A percentile compares a stretch with the other conserved stretches of the same genome.
These are phyloP conservation scores for Termitomyces sp. DNA, from an alignment of 768 basidiomycete species.

Conservation along the genomic window DNA sequence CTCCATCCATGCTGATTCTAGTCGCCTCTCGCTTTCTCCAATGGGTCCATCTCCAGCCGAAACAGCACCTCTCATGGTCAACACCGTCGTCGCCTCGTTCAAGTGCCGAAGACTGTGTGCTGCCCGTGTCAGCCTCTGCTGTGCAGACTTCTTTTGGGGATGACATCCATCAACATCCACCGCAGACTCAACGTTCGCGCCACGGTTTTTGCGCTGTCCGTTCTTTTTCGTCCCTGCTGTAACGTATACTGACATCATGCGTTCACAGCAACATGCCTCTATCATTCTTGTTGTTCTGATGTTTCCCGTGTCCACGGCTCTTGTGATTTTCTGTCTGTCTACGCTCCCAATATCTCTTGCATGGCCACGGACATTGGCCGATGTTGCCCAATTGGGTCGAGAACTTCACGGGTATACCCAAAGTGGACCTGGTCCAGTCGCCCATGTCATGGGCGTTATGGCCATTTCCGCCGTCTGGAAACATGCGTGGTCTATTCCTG, in stretches of 20 bases:
- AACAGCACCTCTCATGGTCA: conserved; percentile 35
- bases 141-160: conserved; percentile 37
- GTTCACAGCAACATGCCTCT: conserved; percentile 10
- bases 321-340: conserved; percentile 67
- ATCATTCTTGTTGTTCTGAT: conserved; percentile 38
- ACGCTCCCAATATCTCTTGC: conserved; percentile 72
- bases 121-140: conserved; percentile 47
- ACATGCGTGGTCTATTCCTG: conserved; percentile 96
- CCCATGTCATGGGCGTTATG: conserved; percentile 80
- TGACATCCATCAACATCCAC: conserved; percentile 28
- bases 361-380: conserved; percentile 72
- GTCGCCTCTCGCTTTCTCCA: conserved; percentile 46
- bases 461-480: conserved; percentile 88
- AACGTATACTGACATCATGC: conserved; percentile 7
- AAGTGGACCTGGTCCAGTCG: conserved; percentile 54
- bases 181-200: conserved; percentile 20
- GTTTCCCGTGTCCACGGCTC: conserved; percentile 61
- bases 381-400: conserved; percentile 68
- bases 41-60: conserved; percentile 41
- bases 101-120: conserved; percentile 37
- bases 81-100: conserved; percentile 40
- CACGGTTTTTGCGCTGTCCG: conserved; percentile 25
- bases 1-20: conserved; percentile 45
- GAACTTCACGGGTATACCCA: conserved; percentile 78
- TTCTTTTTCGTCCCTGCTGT: conserved; percentile 9